Evolutionary conservation across 2,329 filamentous ascomycete genomes (phyloP).

Genomic region (Nemania sp.): DNA sequence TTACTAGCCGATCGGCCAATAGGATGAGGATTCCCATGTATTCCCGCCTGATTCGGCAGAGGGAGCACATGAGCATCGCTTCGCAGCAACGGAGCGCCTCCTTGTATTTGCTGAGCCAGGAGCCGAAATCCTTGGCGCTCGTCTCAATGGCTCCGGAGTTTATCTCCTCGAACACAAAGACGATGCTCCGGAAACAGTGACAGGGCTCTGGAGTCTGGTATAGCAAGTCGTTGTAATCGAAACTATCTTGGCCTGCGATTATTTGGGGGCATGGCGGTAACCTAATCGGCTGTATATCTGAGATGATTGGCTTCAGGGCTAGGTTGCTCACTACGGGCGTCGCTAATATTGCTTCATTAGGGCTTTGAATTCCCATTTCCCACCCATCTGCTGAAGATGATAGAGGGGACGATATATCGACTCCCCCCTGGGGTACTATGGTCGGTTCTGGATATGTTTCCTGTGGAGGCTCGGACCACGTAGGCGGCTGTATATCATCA

Average conservation of each 20-base stretch:
- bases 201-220: conserved; percentile 5
- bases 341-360: conserved; percentile 3
- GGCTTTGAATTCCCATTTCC: not conserved
- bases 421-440: not conserved
- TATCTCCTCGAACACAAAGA: conserved; percentile 17
- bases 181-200: conserved; percentile 15
- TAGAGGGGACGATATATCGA: not conserved
- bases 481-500: not conserved
- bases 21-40: conserved; percentile 17
- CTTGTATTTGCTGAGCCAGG: conserved; percentile 18
- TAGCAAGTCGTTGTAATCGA: not conserved
- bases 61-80: conserved; percentile 13
- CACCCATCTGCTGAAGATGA: not conserved
- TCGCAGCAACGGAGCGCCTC: conserved; percentile 21
- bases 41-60: conserved; percentile 17
- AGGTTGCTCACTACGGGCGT: conserved; percentile 1
- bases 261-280: not conserved
- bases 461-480: conserved; percentile 5
- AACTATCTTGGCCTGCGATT: not conserved
- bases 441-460: not conserved
- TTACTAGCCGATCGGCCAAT: conserved; percentile 13
- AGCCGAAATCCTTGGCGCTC: conserved; percentile 8
- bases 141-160: not conserved
- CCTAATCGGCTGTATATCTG: conserved; percentile 5
- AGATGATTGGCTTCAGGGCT: not conserved